phyloP scores from a whole-genome alignment of 345 rosid species.

The Citrus sp. region DNA sequence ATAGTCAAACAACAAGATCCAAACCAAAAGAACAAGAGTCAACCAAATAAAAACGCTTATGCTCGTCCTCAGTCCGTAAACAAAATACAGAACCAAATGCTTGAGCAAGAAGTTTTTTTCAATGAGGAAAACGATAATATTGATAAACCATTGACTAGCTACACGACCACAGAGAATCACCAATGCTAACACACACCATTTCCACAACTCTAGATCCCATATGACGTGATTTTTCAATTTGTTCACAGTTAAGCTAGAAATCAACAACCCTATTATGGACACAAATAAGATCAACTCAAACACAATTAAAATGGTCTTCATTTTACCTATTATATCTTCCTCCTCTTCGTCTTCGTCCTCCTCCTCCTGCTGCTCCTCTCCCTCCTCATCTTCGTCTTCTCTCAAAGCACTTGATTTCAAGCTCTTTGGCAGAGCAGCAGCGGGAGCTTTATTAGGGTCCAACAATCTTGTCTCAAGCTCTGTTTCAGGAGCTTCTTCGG shows the following conservation, averaged over 20 bases:
- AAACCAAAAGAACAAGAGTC: slow-evolving; percentile 44
- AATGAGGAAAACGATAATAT: slow-evolving; percentile 43
- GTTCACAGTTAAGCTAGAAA: slow-evolving; percentile 35
- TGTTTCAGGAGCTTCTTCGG: no score
- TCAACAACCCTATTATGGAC: slow-evolving; percentile 26
- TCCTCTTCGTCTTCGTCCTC: slow-evolving; percentile 25
- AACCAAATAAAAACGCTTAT: slow-evolving; percentile 52
- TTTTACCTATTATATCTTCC: slow-evolving; percentile 16
- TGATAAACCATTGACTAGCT: slow-evolving; percentile 43
- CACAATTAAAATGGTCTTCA: slow-evolving; percentile 18
- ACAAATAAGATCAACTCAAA: slow-evolving; percentile 29
- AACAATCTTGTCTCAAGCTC: no score
- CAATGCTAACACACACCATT: slow-evolving; percentile 47
- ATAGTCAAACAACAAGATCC: slow-evolving; percentile 44
- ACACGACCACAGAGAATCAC: slow-evolving; percentile 50
- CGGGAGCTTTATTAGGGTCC: no score
- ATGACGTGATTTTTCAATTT: slow-evolving; percentile 19
- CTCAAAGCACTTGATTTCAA: no score
- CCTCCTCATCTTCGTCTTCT: no score
- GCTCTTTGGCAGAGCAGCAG: no score
- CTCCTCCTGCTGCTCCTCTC: slow-evolving; percentile 22
- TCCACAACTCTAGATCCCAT: slow-evolving; percentile 52
- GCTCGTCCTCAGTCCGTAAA: slow-evolving; percentile 51
- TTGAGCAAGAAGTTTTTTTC: slow-evolving; percentile 56
- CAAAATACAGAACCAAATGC: slow-evolving; percentile 63